Evolutionary conservation across 2,329 filamentous ascomycete species (phyloP).

Genomic region (Thermoascus crustaceus): DNA sequence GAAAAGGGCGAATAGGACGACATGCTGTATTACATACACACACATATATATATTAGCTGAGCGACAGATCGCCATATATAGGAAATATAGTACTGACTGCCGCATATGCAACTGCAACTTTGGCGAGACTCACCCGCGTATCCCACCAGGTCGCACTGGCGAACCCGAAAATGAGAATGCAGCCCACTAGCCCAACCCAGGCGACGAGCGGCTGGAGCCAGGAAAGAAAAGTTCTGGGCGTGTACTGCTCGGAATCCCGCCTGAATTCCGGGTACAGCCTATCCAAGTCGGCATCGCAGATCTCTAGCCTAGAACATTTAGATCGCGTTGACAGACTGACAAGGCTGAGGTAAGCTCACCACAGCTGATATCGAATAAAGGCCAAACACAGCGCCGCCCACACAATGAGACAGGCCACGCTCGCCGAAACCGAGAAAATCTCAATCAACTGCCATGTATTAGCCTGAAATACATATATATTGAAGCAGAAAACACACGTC

Average conservation of each 20-base stretch:
- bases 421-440: slow-evolving; percentile 27
- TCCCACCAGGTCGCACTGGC: slow-evolving; percentile 7
- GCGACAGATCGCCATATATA: background rate
- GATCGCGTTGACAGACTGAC: background rate
- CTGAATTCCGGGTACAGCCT: background rate
- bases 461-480: background rate
- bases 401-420: slow-evolving; percentile 26
- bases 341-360: background rate
- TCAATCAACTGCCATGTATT: slow-evolving; percentile 8
- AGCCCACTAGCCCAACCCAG: slow-evolving; percentile 4
- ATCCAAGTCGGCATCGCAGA: background rate
- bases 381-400: slow-evolving; percentile 31
- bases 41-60: background rate
- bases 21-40: too few species aligned
- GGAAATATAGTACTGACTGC: background rate
- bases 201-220: slow-evolving; percentile 5
- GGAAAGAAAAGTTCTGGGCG: slow-evolving; percentile 2
- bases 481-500: slow-evolving; percentile 3
- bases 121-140: slow-evolving; percentile 2
- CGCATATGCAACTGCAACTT: slow-evolving; percentile 3
- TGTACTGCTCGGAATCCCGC: slow-evolving; percentile 1
- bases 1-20: slow-evolving; percentile 1
- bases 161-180: slow-evolving; percentile 8
- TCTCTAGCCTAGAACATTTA: slow-evolving; percentile 4
- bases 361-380: slow-evolving; percentile 25